Evolutionary conservation across 306 rosid genomes (phyloP).

Genomic region (Cucurbita argyrosperma): DNA sequence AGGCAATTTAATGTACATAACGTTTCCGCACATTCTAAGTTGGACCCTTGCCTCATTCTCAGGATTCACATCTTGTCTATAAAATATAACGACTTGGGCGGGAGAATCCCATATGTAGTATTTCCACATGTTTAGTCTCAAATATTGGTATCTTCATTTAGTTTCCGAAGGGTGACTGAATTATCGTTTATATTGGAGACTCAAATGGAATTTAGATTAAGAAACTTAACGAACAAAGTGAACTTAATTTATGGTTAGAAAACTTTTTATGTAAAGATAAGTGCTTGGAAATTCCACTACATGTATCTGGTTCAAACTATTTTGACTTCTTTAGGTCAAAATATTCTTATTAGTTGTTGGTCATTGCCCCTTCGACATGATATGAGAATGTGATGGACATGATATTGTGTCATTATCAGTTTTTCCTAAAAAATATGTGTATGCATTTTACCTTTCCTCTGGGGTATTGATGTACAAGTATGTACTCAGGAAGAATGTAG

Average conservation of each 20-base stretch:
- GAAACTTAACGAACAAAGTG: neutral
- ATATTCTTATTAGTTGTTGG: neutral
- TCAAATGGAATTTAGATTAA: neutral
- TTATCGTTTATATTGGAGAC: neutral
- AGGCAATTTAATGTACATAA: neutral
- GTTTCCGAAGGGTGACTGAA: neutral
- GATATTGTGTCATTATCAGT: neutral
- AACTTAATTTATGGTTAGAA: neutral
- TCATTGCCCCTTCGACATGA: neutral
- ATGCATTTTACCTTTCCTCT: neutral
- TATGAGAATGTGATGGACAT: neutral
- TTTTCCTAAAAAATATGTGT: neutral
- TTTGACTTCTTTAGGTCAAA: neutral
- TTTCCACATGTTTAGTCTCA: neutral
- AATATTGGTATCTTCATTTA: neutral
- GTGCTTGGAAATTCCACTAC: neutral
- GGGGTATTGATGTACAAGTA: slow-evolving; percentile 11
- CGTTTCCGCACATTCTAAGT: neutral
- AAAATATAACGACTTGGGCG: neutral
- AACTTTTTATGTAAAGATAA: neutral
- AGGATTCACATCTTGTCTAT: neutral
- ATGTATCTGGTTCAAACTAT: neutral
- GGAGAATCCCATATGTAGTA: neutral
- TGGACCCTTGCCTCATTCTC: neutral
- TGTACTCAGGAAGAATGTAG: slow-evolving; percentile 73